Conservation (phyloP, 192 early-diverging fungal species). For the Backusella liffmaniae region DNA sequence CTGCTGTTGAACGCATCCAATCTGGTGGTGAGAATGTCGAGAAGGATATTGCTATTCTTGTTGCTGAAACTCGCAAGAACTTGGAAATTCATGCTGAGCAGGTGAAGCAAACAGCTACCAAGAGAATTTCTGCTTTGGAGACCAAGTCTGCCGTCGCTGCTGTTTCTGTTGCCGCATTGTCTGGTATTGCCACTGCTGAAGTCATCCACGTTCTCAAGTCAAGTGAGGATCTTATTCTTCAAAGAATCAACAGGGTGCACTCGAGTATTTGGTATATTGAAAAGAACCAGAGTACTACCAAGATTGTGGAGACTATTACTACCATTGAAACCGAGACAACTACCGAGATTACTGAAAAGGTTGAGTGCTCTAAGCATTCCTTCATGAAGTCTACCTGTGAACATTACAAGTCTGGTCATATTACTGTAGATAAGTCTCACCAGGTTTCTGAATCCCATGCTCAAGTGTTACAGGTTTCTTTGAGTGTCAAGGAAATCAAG, state of each 20-base stretch:
- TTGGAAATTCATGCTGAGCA: background rate
- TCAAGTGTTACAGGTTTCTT: background rate
- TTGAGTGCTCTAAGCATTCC: constrained; percentile 2
- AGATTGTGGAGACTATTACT: background rate
- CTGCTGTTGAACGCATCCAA: background rate
- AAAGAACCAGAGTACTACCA: background rate
- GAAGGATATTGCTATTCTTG: constrained; percentile 13
- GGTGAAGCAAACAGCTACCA: constrained; percentile 3
- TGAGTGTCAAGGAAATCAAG: constrained; percentile 18
- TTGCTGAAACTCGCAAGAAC: constrained; percentile 2
- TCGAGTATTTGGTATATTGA: constrained; percentile 11
- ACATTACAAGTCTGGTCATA: background rate
- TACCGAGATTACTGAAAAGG: background rate
- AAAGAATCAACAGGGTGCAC: constrained; percentile 8
- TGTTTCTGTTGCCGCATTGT: constrained; percentile 6
- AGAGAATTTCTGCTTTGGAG: constrained; percentile 5
- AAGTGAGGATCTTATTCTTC: background rate
- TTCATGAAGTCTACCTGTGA: background rate
- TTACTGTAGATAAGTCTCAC: background rate
- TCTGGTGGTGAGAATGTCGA: constrained; percentile 14
- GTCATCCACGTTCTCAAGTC: background rate
- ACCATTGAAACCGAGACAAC: constrained; percentile 11
- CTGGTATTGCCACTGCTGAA: constrained; percentile 12
- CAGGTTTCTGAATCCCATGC: background rate
- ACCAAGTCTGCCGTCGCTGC: constrained; percentile 2